These are phyloP conservation scores for Boletus barrowsii DNA, from an alignment of 768 basidiomycete genomes.

Conservation along the genomic window DNA sequence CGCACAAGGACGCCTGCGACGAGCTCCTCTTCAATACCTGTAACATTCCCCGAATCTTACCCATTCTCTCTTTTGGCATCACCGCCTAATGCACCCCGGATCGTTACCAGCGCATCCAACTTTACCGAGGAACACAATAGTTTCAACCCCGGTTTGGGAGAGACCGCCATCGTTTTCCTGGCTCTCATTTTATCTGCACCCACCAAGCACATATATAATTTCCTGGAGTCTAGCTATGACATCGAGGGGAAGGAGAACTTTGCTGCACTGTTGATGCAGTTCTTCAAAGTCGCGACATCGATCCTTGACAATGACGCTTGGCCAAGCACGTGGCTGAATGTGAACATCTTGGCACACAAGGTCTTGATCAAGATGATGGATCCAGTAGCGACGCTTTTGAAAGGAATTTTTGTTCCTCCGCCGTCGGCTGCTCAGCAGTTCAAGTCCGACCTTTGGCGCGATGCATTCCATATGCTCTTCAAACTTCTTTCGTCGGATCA, in stretches of 20 bases:
- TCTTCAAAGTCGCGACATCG: constrained; percentile 78
- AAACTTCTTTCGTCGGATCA: constrained; percentile 87
- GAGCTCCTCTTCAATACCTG: constrained; percentile 56
- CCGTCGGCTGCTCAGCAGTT: constrained; percentile 63
- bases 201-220: constrained; percentile 69
- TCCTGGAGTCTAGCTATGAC: constrained; percentile 76
- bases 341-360: constrained; percentile 84
- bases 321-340: constrained; percentile 87
- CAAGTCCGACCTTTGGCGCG: constrained; percentile 75
- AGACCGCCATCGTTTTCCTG: constrained; percentile 81
- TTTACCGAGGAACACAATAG: constrained; percentile 46
- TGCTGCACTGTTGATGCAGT: constrained; percentile 61
- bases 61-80: constrained; percentile 81
- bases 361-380: constrained; percentile 88
- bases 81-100: constrained; percentile 53
- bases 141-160: constrained; percentile 78
- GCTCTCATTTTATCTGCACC: constrained; percentile 80
- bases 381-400: constrained; percentile 72
- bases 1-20: constrained; percentile 60
- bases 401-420: constrained; percentile 75
- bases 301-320: constrained; percentile 87
- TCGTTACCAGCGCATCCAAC: constrained; percentile 38
- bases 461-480: constrained; percentile 77
- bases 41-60: constrained; percentile 91
- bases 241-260: constrained; percentile 88